phyloP scores from a whole-genome alignment of 1,139 yeast species.

The Taiozyma onychis region DNA sequence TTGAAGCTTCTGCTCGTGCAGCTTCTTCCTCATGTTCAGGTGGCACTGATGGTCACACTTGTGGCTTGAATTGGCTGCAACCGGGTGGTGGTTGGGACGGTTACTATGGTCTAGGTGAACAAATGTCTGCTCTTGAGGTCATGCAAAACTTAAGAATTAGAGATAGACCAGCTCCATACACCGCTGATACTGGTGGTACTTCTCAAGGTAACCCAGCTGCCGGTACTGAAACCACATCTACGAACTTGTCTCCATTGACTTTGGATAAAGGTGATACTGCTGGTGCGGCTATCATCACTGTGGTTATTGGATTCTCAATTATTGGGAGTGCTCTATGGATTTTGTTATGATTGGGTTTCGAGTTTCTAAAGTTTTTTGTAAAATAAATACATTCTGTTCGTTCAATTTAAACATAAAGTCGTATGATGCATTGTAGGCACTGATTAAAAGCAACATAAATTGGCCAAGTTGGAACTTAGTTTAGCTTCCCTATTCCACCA shows the following conservation, averaged over 20 bases:
- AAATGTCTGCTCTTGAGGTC: conserved; percentile 80
- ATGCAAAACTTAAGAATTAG: conserved; percentile 58
- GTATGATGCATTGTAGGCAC: too few species aligned
- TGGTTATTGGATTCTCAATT: conserved; percentile 59
- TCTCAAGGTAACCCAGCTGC: conserved; percentile 56
- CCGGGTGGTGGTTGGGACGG: conserved; percentile 62
- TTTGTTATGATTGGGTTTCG: conserved; percentile 32
- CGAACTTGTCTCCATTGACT: conserved; percentile 39
- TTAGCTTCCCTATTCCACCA: conserved; percentile 48
- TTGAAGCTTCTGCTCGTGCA: conserved; percentile 63
- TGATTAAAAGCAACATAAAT: conserved; percentile 29
- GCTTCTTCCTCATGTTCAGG: conserved; percentile 85
- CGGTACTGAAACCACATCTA: conserved; percentile 38
- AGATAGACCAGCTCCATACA: conserved; percentile 51
- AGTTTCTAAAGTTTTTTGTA: neutral
- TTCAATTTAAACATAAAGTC: neutral
- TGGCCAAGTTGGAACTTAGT: conserved; percentile 29
- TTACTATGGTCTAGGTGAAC: conserved; percentile 86
- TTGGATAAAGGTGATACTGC: conserved; percentile 66
- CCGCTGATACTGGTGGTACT: conserved; percentile 55
- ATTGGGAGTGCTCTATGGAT: conserved; percentile 73
- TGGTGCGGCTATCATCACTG: conserved; percentile 87
- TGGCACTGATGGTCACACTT: conserved; percentile 83
- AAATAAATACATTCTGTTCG: neutral
- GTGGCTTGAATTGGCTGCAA: conserved; percentile 77